Evolutionary conservation across 2,329 filamentous ascomycete species (phyloP).

Genomic region (Epichloe scottii): DNA sequence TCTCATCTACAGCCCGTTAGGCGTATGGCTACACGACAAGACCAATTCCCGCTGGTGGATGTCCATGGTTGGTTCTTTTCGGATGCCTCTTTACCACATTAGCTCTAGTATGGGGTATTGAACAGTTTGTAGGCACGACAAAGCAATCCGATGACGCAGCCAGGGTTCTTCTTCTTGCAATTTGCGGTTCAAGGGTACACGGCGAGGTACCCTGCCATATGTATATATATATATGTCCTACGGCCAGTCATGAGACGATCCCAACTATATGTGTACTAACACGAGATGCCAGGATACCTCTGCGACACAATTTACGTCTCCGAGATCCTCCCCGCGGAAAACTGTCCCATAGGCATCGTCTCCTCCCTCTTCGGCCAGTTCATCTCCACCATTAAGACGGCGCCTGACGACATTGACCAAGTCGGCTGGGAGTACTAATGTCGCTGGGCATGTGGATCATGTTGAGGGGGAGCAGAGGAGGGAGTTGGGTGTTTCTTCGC

Average conservation of each 20-base stretch:
- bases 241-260: no score
- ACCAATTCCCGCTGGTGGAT: conserved; percentile 34
- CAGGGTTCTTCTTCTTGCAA: no score
- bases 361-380: conserved; percentile 39
- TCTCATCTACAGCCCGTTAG: conserved; percentile 25
- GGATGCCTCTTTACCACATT: conserved; percentile 26
- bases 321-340: conserved; percentile 31
- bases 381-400: conserved; percentile 21
- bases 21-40: conserved; percentile 34
- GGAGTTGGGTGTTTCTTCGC: background rate
- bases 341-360: conserved; percentile 39
- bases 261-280: no score
- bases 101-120: conserved; percentile 23
- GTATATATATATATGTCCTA: no score
- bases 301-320: conserved; percentile 16
- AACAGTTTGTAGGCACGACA: conserved; percentile 17
- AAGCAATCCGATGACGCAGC: no score
- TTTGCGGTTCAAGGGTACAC: no score
- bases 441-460: conserved; percentile 32
- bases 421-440: conserved; percentile 40
- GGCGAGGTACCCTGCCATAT: no score
- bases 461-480: conserved; percentile 21
- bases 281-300: no score
- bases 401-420: conserved; percentile 21
- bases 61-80: conserved; percentile 25